Base-by-base conservation (phyloP, 306 rosid genomes). In the Carpinus viminea region DNA sequence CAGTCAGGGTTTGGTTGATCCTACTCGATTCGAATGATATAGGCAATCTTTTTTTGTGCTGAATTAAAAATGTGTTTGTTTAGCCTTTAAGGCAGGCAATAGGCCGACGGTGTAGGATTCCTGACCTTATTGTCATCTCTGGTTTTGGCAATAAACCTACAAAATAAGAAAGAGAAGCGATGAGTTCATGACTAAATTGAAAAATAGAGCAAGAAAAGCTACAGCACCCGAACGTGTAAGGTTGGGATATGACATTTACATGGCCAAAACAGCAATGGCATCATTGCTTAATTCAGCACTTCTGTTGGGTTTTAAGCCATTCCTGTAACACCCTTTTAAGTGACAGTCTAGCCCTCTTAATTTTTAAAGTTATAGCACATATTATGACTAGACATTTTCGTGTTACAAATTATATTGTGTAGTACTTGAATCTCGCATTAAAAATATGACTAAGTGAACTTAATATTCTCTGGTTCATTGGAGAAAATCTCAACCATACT, bases 281-380 rank as follows among this genome's bases (percentile, higher is more conserved):
- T 66, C 71, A 66, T 66, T 66, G 71, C 71, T 36, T 62, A 62
- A 20, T 66, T 66, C 71, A 66, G 50, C 70, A 1, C 21, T 21
- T 21, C 21, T 0, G 13, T 57, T 21, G 64, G 64, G 1, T 55
- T 55, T n/a, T 55, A 7, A 21, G 61, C 61, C 61, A 55, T 31
- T 31, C 2, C 34, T 31, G 34, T 31, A 31, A 31, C 34, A 31
- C 34, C 34, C 34, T 31, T 24, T 24, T 24, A 24, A 24, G 26
- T 24, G 26, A 24, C n/a, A n/a, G 26, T 24, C 26, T 24, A 24
- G 26, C 1, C 26, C 26, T 24, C 1, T 0, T 24, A 24, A 24
- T 24, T 24, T 24, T 24, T 24, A 24, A 24, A 24, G 26, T 24
- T 24, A 24, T 24, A 24, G 26, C 26, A 24, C 1, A 24, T 24